A percentile compares a stretch with the other conserved stretches of the same genome.
phyloP scores from a whole-genome alignment of 2,329 filamentous ascomycete species.

The Thielaviopsis populi region DNA sequence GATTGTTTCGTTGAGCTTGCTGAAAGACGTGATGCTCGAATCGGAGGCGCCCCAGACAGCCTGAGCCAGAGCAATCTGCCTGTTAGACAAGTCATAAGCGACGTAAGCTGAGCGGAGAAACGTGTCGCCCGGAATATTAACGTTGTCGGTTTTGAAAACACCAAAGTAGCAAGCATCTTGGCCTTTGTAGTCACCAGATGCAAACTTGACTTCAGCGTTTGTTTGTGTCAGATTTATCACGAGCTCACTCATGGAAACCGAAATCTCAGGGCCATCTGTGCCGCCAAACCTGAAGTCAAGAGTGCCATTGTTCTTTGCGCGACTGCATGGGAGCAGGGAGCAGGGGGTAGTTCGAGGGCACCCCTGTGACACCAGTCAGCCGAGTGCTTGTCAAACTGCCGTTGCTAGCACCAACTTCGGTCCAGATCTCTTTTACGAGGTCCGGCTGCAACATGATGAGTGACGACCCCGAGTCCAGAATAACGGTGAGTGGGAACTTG shows the following conservation, averaged over 20 bases:
- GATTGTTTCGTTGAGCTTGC: slow-evolving; percentile 34
- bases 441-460: slow-evolving; percentile 53
- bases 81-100: slow-evolving; percentile 44
- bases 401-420: slow-evolving; percentile 39
- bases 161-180: slow-evolving; percentile 40
- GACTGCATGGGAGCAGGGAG: slow-evolving; percentile 40
- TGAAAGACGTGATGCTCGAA: slow-evolving; percentile 36
- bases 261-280: slow-evolving; percentile 33
- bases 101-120: slow-evolving; percentile 47
- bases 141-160: slow-evolving; percentile 34
- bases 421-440: slow-evolving; percentile 38
- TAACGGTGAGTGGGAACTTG: slow-evolving; percentile 38
- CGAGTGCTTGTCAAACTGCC: slow-evolving; percentile 19
- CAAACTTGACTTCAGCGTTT: slow-evolving; percentile 20
- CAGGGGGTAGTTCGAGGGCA: slow-evolving; percentile 26
- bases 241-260: slow-evolving; percentile 40
- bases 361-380: slow-evolving; percentile 2
- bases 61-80: slow-evolving; percentile 38
- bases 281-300: slow-evolving; percentile 42
- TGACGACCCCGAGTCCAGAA: slow-evolving; percentile 64
- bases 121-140: slow-evolving; percentile 38
- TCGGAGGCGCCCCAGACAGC: slow-evolving; percentile 41
- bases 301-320: slow-evolving; percentile 30
- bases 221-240: slow-evolving; percentile 33
- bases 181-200: slow-evolving; percentile 29